phyloP scores from a whole-genome alignment of 1,284 basidiomycete genomes.

The Cystobasidium pallidum region DNA sequence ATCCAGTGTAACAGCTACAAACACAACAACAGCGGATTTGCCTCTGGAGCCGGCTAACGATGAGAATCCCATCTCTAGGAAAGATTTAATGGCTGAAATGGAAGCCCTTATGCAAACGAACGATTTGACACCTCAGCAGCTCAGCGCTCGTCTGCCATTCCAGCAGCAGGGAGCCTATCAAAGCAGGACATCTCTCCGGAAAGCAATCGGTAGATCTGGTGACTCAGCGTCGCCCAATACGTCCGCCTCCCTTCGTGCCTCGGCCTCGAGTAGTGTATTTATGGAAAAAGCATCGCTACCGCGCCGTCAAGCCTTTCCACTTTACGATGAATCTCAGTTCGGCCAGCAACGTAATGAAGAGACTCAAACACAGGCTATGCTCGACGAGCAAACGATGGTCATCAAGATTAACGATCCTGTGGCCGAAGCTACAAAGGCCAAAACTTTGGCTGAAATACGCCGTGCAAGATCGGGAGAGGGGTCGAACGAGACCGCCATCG shows the following conservation, averaged over 20 bases:
- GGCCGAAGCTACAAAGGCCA: slow-evolving; percentile 40
- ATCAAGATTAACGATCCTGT: slow-evolving; percentile 41
- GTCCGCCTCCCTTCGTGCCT: background rate
- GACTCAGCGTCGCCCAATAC: background rate
- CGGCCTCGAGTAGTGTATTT: background rate
- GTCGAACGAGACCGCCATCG: background rate
- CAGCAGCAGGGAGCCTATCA: slow-evolving; percentile 19
- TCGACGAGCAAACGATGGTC: slow-evolving; percentile 34
- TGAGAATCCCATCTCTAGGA: background rate
- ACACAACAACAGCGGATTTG: no score
- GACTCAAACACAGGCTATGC: slow-evolving; percentile 25
- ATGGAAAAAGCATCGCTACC: background rate
- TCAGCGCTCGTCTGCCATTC: slow-evolving; percentile 24
- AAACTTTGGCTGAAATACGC: slow-evolving; percentile 33
- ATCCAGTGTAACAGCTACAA: no score
- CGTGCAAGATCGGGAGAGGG: background rate
- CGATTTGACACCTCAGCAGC: slow-evolving; percentile 18
- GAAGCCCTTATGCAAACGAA: slow-evolving; percentile 26
- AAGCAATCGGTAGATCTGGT: background rate
- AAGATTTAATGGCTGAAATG: slow-evolving; percentile 36
- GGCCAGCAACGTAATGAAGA: slow-evolving; percentile 14
- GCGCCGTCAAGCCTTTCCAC: background rate
- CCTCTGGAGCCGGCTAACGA: background rate
- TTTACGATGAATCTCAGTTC: slow-evolving; percentile 22
- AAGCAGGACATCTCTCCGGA: slow-evolving; percentile 22